Conservation (phyloP, 2,329 filamentous ascomycete genomes). For the Pestalotiopsis sp. region DNA sequence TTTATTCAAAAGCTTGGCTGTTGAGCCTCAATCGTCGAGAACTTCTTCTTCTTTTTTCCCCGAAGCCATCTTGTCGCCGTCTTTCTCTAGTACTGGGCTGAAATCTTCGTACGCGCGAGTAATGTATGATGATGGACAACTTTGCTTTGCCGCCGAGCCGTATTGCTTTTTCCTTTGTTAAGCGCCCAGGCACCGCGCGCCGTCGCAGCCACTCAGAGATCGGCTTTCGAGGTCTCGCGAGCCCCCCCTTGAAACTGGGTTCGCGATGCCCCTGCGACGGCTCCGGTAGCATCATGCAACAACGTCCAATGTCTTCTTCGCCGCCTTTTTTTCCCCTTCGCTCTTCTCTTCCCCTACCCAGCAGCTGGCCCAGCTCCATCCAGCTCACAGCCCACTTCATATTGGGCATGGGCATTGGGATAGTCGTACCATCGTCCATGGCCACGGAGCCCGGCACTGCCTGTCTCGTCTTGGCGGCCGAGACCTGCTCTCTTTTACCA, state of each 20-base stretch:
- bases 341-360: neutral
- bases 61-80: neutral
- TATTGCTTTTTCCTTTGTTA: neutral
- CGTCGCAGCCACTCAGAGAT: constrained; percentile 5
- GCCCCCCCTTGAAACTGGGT: constrained; percentile 11
- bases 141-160: neutral
- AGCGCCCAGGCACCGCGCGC: neutral
- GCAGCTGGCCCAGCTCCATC: neutral
- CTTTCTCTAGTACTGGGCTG: no score
- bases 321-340: neutral
- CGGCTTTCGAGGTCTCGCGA: neutral
- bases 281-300: constrained; percentile 8
- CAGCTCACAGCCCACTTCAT: no score
- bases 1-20: constrained; percentile 5
- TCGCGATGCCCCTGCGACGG: constrained; percentile 12
- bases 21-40: constrained; percentile 1
- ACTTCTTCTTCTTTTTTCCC: neutral
- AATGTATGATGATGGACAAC: neutral
- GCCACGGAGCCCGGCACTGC: neutral
- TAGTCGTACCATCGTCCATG: neutral
- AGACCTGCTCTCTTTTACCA: neutral
- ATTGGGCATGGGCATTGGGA: neutral
- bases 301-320: neutral
- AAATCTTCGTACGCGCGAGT: neutral
- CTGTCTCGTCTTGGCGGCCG: constrained; percentile 7